Evolutionary conservation across 805 yeast genomes (phyloP).

Genomic region (Saccharomyces kudriavzevii): DNA sequence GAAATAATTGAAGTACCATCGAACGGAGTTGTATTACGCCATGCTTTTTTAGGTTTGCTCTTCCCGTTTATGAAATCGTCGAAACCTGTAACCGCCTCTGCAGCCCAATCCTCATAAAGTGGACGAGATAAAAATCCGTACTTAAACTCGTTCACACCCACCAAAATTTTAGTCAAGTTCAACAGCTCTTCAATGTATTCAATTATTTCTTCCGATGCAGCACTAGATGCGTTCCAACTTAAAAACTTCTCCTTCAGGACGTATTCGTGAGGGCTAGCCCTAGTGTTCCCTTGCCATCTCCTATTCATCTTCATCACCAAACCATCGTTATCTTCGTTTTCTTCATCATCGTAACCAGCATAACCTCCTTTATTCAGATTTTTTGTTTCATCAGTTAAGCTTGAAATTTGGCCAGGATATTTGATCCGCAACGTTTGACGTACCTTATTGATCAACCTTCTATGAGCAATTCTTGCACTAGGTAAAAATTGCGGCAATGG

Average conservation of each 20-base stretch:
- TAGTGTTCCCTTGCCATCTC: not conserved
- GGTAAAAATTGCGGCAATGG: slow-evolving; percentile 47
- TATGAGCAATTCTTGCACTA: slow-evolving; percentile 41
- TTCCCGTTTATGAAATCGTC: slow-evolving; percentile 20
- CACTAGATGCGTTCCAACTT: slow-evolving; percentile 45
- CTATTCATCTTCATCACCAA: slow-evolving; percentile 6
- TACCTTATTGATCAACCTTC: slow-evolving; percentile 38
- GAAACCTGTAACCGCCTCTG: slow-evolving; percentile 34
- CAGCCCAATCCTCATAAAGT: slow-evolving; percentile 36
- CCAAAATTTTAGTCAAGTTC: slow-evolving; percentile 35
- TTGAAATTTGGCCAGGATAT: slow-evolving; percentile 12
- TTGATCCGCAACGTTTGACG: slow-evolving; percentile 30
- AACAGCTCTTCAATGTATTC: slow-evolving; percentile 42
- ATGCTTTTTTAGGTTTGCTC: not conserved
- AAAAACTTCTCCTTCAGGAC: slow-evolving; percentile 34
- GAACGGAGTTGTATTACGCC: slow-evolving; percentile 3
- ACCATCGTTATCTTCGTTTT: slow-evolving; percentile 11
- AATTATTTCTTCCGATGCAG: slow-evolving; percentile 43
- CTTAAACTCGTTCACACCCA: slow-evolving; percentile 43
- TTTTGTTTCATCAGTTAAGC: not conserved
- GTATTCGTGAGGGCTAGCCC: slow-evolving; percentile 21
- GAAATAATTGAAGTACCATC: slow-evolving; percentile 6
- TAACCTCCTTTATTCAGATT: not conserved
- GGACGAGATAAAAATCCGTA: slow-evolving; percentile 46
- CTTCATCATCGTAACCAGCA: slow-evolving; percentile 19